phyloP scores from a whole-genome alignment of 192 early-diverging fungal species.

The Linderina pennispora region DNA sequence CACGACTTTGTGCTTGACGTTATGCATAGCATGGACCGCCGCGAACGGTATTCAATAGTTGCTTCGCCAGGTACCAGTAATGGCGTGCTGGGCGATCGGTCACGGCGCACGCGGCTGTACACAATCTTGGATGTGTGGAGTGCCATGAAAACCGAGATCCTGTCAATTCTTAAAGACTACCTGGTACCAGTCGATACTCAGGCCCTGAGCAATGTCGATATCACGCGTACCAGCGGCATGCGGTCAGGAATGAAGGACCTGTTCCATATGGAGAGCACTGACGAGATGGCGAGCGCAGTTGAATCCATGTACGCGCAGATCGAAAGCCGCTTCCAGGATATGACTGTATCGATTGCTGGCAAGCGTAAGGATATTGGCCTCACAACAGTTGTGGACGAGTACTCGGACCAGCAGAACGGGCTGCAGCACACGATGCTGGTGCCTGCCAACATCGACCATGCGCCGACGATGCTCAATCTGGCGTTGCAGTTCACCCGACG shows the following conservation, averaged over 20 bases:
- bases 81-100: too few species aligned
- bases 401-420: slow-evolving; percentile 33
- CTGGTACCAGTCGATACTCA: slow-evolving; percentile 33
- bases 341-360: slow-evolving; percentile 17
- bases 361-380: slow-evolving; percentile 22
- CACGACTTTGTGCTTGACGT: slow-evolving; percentile 64
- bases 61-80: slow-evolving; percentile 3
- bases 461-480: slow-evolving; percentile 40
- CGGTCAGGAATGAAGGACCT: slow-evolving; percentile 30
- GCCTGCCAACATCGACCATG: slow-evolving; percentile 43
- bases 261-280: slow-evolving; percentile 38
- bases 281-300: slow-evolving; percentile 20
- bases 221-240: slow-evolving; percentile 5
- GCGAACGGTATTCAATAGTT: slow-evolving; percentile 33
- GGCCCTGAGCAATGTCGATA: slow-evolving; percentile 8
- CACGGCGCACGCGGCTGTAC: slow-evolving; percentile 17
- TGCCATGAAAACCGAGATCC: slow-evolving; percentile 40
- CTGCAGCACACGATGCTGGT: slow-evolving; percentile 42
- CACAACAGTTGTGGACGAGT: slow-evolving; percentile 42
- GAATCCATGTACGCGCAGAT: slow-evolving; percentile 39
- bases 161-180: slow-evolving; percentile 42
- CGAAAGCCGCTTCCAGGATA: slow-evolving; percentile 36
- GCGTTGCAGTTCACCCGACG: slow-evolving; percentile 41
- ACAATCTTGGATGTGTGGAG: slow-evolving; percentile 45
- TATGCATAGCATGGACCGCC: slow-evolving; percentile 47